phyloP scores from a whole-genome alignment of 179 eudicot species.

The Corrigiola litoralis region DNA sequence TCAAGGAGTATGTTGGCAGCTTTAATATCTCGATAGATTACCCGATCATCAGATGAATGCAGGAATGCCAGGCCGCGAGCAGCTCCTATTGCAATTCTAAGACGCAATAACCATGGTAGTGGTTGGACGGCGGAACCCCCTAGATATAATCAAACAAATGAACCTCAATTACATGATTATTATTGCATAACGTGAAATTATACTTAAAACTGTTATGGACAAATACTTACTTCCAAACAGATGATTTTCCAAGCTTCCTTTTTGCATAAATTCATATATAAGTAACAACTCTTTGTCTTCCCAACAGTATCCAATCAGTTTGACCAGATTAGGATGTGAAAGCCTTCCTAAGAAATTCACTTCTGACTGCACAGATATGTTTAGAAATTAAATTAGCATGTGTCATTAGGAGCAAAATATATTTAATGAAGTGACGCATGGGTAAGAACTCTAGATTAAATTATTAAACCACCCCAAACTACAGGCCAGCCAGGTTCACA shows the following conservation, averaged over 20 bases:
- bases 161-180: neutral
- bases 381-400: neutral
- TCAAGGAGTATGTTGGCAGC: slow-evolving; percentile 56
- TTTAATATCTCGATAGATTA: slow-evolving; percentile 58
- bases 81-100: slow-evolving; percentile 56
- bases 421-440: too few relatives aligned
- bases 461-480: too few relatives aligned
- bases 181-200: too few relatives aligned
- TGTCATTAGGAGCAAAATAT: neutral
- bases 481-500: too few relatives aligned
- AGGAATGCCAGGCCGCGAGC: slow-evolving; percentile 63
- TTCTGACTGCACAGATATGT: slow-evolving; percentile 52
- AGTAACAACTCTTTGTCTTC: slow-evolving; percentile 65
- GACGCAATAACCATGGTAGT: slow-evolving; percentile 55
- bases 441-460: too few relatives aligned
- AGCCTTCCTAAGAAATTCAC: slow-evolving; percentile 75
- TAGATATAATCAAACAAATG: slow-evolving; percentile 1
- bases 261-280: slow-evolving; percentile 65
- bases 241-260: slow-evolving; percentile 74
- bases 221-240: slow-evolving; percentile 63
- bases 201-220: neutral
- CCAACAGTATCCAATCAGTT: slow-evolving; percentile 66
- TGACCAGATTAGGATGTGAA: slow-evolving; percentile 80
- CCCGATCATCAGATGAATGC: slow-evolving; percentile 40
- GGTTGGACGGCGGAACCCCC: slow-evolving; percentile 54